Conservation (phyloP, 352 stramenopile species). For the Globisporangium yorkense region DNA sequence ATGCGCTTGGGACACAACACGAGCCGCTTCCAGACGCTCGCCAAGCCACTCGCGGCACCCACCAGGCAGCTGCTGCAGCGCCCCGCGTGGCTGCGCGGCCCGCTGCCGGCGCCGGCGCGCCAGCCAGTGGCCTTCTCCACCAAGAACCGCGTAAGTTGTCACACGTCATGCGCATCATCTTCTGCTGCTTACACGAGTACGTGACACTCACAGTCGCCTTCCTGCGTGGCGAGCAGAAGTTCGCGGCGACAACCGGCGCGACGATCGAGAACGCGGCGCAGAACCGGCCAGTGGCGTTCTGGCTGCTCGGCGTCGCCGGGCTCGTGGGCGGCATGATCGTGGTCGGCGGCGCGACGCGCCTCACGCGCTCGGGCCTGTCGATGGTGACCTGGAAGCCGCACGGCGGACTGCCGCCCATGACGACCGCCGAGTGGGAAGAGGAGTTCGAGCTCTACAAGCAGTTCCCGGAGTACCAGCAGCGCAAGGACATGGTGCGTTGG, state of each 20-base stretch:
- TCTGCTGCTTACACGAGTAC: no score
- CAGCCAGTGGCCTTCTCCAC: constrained; percentile 59
- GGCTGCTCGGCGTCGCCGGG: constrained; percentile 93
- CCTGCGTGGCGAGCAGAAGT: constrained; percentile 22
- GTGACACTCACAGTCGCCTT: background rate
- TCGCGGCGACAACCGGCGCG: constrained; percentile 35
- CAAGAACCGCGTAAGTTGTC: constrained; percentile 53
- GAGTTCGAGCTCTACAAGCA: constrained; percentile 99
- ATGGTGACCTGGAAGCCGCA: constrained; percentile 98
- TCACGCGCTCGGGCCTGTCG: constrained; percentile 96
- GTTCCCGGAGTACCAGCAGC: constrained; percentile 97
- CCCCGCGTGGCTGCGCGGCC: constrained; percentile 25
- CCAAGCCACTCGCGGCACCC: constrained; percentile 25
- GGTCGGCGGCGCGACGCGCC: constrained; percentile 94
- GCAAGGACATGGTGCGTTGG: constrained; percentile 75
- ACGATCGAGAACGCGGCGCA: constrained; percentile 78
- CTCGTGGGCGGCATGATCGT: constrained; percentile 97
- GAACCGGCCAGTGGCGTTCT: constrained; percentile 89
- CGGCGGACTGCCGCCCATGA: constrained; percentile 90
- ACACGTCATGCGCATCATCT: background rate
- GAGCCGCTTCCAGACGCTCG: constrained; percentile 64
- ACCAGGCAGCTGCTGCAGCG: constrained; percentile 22
- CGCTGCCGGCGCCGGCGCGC: constrained; percentile 20
- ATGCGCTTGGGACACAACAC: constrained; percentile 3
- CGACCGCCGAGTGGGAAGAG: constrained; percentile 88